Evolutionary conservation across 1,284 basidiomycete species (phyloP).

Genomic region (Mycosarcoma maydis): DNA sequence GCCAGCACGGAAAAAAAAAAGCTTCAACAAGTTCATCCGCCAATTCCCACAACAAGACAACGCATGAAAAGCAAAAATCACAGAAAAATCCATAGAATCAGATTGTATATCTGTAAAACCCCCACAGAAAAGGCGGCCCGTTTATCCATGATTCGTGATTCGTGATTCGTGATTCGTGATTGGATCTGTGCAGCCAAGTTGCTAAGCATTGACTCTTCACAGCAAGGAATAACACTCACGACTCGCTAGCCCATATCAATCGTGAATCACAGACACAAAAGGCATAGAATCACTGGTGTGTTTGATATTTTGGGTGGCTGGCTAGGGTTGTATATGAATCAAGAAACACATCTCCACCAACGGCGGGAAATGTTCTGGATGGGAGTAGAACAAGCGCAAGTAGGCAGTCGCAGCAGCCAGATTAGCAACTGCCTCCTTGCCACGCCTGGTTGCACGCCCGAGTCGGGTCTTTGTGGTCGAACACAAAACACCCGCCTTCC

Average conservation of each 20-base stretch:
- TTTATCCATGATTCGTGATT: too few species aligned
- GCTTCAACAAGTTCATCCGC: too few species aligned
- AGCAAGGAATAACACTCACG: neutral
- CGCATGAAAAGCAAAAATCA: too few species aligned
- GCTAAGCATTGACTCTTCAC: too few species aligned
- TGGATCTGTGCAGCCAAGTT: too few species aligned
- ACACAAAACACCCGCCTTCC: neutral
- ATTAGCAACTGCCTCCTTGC: constrained; percentile 5
- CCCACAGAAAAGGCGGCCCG: too few species aligned
- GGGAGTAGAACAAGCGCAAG: neutral
- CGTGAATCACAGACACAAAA: neutral
- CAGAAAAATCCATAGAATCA: too few species aligned
- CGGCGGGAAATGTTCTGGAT: constrained; percentile 4
- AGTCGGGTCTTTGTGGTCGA: neutral
- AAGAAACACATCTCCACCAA: neutral
- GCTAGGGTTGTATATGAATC: neutral
- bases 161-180: too few species aligned
- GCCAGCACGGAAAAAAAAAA: too few species aligned
- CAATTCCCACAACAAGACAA: too few species aligned
- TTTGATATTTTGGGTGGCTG: constrained; percentile 16
- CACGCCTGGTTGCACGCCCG: neutral
- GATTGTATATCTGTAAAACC: too few species aligned
- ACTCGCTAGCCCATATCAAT: neutral
- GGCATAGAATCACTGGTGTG: constrained; percentile 10
- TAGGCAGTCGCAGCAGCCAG: constrained; percentile 14